Percentiles rank a stretch among this genome's conserved stretches.
Conservation (phyloP, 192 early-diverging fungal genomes). For the Mortierella hygrophila region DNA sequence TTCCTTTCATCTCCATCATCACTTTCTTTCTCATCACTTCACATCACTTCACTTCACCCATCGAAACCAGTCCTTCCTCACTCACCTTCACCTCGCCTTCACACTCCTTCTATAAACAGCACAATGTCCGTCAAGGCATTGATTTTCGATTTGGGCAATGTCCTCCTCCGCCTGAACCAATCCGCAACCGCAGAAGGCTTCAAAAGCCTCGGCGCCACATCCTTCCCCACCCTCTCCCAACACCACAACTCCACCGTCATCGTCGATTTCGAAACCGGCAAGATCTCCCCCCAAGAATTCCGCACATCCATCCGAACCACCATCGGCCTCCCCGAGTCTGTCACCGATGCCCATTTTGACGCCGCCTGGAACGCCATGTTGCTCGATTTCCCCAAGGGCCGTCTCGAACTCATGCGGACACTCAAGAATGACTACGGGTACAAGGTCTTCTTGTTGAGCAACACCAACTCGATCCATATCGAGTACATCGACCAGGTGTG, state of each 20-base stretch:
- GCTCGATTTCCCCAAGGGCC: conserved; percentile 47
- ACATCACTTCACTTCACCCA: not conserved
- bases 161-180: conserved; percentile 41
- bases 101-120: not conserved
- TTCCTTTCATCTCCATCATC: not conserved
- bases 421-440: conserved; percentile 45
- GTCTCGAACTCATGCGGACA: conserved; percentile 38
- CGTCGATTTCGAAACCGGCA: conserved; percentile 34
- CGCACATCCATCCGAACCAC: conserved; percentile 23
- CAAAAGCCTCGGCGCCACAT: conserved; percentile 34
- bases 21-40: not conserved
- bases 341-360: conserved; percentile 43
- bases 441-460: conserved; percentile 48
- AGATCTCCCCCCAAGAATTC: conserved; percentile 42
- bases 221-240: conserved; percentile 24
- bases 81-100: not conserved
- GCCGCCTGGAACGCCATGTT: conserved; percentile 51
- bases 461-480: conserved; percentile 52
- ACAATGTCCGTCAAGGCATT: conserved; percentile 45
- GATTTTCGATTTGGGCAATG: conserved; percentile 54
- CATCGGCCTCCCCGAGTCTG: conserved; percentile 33
- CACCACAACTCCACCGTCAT: conserved; percentile 21
- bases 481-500: conserved; percentile 39
- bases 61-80: not conserved
- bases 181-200: conserved; percentile 30